phyloP scores from a whole-genome alignment of 75 land plant genomes.

The Ceratopteris richardii region DNA sequence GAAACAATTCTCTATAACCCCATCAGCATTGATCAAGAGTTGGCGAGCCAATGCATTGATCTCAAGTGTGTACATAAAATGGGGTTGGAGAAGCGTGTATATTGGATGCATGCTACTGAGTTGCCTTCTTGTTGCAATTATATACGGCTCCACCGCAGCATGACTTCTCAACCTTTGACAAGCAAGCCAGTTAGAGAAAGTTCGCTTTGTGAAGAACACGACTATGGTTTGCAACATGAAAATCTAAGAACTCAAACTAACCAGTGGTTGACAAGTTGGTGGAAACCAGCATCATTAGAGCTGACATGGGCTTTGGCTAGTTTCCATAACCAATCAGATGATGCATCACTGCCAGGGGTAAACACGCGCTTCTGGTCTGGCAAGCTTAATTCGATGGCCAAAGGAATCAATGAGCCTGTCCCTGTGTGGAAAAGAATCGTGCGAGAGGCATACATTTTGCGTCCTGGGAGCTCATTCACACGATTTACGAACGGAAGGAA shows the following conservation, averaged over 20 bases:
- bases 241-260: no score
- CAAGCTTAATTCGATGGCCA: conserved; percentile 25
- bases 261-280: conserved; percentile 73
- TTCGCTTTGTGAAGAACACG: background rate
- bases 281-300: conserved; percentile 56
- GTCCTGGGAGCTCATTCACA: conserved; percentile 5
- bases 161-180: conserved; percentile 65
- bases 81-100: conserved; percentile 48
- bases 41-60: conserved; percentile 62
- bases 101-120: conserved; percentile 60
- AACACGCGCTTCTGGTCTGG: conserved; percentile 28
- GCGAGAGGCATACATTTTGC: conserved; percentile 20
- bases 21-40: conserved; percentile 42
- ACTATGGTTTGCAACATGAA: no score
- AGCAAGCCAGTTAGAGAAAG: no score
- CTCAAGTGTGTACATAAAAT: conserved; percentile 50
- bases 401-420: conserved; percentile 13
- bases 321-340: conserved; percentile 61
- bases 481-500: conserved; percentile 21
- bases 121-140: conserved; percentile 53
- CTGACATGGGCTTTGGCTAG: conserved; percentile 67
- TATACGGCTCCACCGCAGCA: conserved; percentile 48
- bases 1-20: conserved; percentile 49
- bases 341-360: conserved; percentile 48
- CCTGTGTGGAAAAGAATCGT: conserved; percentile 15